Base-by-base conservation (phyloP, 306 rosid species). In the Cicer yamashitae region DNA sequence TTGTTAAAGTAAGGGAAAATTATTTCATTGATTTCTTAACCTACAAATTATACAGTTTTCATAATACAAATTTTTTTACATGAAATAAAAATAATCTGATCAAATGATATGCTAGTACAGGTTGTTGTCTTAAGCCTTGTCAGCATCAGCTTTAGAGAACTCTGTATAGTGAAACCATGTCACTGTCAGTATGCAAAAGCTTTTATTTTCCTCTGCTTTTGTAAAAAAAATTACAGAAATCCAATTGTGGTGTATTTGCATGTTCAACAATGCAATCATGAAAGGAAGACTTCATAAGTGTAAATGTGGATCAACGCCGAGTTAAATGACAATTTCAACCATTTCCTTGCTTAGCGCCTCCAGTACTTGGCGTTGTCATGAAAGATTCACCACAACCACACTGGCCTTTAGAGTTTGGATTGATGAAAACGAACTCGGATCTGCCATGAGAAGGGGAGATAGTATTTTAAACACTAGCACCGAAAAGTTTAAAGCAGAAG, bases 321-420 rank as follows among this genome's bases (percentile, higher is more conserved):
- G 65, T 39, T 70, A 25, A 81, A 74, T 34, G 39, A 41, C 14
- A 13, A 48, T 63, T 77, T 82, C 63, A 87, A 70, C 79, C 59
- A 77, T 52, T 46, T 77, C 85, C 78, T 56, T 82, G 60, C 84
- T 89, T 85, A 10, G 85, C 47, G 70, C 88, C 84, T 56, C 86
- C 90, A 8, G 76, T 44, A 71, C 73, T 74, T 75, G 85, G 10
- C 46, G 87, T 88, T 54, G 97, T 91, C 97, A 91, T 86, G 82
- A 91, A 91, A 59, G 97, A 91, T 77, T 91, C 97, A 59, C 98
- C 98, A 68, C 98, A 94, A 38, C 98, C 98, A 85, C 98, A 94
- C 72, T 94, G 94, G 48, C 97, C 98, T 87, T 91, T 90, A 6
- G 98, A 94, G 80, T 94, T 94, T 51, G 98, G 98, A 78, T 94